Conservation (phyloP, 2,329 filamentous ascomycete species). For the Nothophoma quercina region DNA sequence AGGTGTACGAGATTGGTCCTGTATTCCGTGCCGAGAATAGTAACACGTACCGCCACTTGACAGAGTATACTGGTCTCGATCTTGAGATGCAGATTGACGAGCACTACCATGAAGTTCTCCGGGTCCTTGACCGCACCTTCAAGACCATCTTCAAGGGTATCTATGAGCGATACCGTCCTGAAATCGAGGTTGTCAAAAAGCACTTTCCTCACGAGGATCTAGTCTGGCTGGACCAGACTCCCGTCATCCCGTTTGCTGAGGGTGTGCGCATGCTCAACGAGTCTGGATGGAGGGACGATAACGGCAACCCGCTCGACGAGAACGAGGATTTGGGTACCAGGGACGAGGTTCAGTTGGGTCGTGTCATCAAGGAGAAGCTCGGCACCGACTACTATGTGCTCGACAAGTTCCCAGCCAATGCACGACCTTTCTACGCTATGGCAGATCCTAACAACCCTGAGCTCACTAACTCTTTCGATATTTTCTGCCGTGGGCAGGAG, state of each 20-base stretch:
- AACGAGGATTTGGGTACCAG: conserved; percentile 84
- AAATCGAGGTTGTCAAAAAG: conserved; percentile 80
- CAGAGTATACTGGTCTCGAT: conserved; percentile 92
- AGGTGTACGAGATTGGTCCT: conserved; percentile 87
- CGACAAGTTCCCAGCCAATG: conserved; percentile 87
- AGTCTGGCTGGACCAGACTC: conserved; percentile 85
- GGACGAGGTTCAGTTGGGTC: conserved; percentile 85
- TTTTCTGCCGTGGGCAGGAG: conserved; percentile 92
- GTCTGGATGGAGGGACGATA: conserved; percentile 77
- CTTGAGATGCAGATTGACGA: conserved; percentile 90
- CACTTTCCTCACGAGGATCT: conserved; percentile 88
- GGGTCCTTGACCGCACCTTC: conserved; percentile 78
- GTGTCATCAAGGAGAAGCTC: conserved; percentile 85
- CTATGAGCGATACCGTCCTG: conserved; percentile 71
- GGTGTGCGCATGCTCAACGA: conserved; percentile 82
- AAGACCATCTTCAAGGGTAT: conserved; percentile 79
- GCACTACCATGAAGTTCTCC: conserved; percentile 87
- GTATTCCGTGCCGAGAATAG: conserved; percentile 96
- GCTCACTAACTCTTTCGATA: conserved; percentile 92
- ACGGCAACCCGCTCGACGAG: conserved; percentile 73
- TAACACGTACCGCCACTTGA: conserved; percentile 93
- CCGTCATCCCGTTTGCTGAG: conserved; percentile 79
- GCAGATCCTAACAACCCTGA: conserved; percentile 75
- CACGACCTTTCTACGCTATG: conserved; percentile 91
- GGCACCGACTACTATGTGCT: conserved; percentile 91